phyloP scores from a whole-genome alignment of 2,329 filamentous ascomycete species.

The Phoma sp. region DNA sequence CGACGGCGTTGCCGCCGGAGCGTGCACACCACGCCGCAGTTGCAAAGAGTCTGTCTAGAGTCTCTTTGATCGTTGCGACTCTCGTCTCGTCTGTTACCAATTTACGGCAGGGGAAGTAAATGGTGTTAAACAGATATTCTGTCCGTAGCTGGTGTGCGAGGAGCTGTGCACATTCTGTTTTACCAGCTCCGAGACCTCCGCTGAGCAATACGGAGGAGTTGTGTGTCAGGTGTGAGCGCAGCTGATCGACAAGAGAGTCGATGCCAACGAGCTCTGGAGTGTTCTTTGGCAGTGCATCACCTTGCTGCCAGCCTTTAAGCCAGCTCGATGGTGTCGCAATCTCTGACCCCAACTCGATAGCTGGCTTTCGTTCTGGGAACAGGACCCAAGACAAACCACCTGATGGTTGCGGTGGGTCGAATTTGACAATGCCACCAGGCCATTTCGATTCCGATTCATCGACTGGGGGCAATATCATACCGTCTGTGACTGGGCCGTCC shows the following conservation, averaged over 20 bases:
- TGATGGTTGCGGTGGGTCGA: slow-evolving; percentile 64
- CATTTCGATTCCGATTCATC: slow-evolving; percentile 65
- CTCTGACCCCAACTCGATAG: slow-evolving; percentile 77
- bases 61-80: slow-evolving; percentile 90
- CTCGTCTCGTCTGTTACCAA: slow-evolving; percentile 90
- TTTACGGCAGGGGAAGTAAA: slow-evolving; percentile 85
- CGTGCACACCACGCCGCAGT: slow-evolving; percentile 89
- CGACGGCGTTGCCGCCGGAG: slow-evolving; percentile 79
- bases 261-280: slow-evolving; percentile 79
- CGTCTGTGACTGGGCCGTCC: slow-evolving; percentile 86
- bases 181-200: slow-evolving; percentile 87
- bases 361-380: slow-evolving; percentile 74
- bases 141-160: slow-evolving; percentile 75
- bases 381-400: slow-evolving; percentile 69
- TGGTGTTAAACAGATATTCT: slow-evolving; percentile 78
- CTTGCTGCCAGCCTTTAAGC: slow-evolving; percentile 56
- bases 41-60: slow-evolving; percentile 81
- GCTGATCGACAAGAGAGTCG: slow-evolving; percentile 73
- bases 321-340: slow-evolving; percentile 68
- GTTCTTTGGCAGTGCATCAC: slow-evolving; percentile 60
- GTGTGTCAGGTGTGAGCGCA: slow-evolving; percentile 78
- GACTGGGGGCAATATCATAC: slow-evolving; percentile 73
- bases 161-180: slow-evolving; percentile 79
- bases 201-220: slow-evolving; percentile 89
- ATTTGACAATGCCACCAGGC: slow-evolving; percentile 82